These are phyloP conservation scores for Hypoxylon sp. DNA, from an alignment of 2,329 filamentous ascomycete species.

Conservation along the genomic window DNA sequence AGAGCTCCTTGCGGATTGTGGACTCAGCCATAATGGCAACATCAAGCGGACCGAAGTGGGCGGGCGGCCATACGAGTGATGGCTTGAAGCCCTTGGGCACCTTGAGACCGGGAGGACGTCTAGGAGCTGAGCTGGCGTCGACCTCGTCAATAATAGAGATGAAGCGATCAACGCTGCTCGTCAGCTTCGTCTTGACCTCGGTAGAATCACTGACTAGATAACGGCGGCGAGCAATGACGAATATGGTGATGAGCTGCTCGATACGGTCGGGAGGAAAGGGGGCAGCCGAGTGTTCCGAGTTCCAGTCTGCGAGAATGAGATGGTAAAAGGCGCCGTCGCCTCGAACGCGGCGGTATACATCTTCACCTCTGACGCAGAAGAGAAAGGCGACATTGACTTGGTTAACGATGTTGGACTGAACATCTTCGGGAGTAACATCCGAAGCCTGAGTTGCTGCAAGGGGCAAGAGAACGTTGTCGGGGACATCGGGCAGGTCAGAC, in stretches of 20 bases:
- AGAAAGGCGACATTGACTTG: slow-evolving; percentile 9
- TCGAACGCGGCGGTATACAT: slow-evolving; percentile 37
- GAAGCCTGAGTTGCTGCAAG: background rate
- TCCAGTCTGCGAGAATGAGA: slow-evolving; percentile 39
- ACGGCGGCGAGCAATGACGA: slow-evolving; percentile 31
- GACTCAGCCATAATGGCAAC: slow-evolving; percentile 35
- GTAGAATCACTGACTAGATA: background rate
- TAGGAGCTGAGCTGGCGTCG: background rate
- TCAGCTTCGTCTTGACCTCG: background rate
- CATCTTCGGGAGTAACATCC: background rate
- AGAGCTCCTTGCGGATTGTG: slow-evolving; percentile 25
- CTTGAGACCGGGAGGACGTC: slow-evolving; percentile 2
- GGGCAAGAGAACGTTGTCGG: slow-evolving; percentile 7
- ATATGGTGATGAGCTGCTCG: slow-evolving; percentile 21
- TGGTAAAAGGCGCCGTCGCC: slow-evolving; percentile 35
- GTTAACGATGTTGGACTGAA: background rate
- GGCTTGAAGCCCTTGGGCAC: background rate
- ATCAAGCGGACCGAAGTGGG: slow-evolving; percentile 24
- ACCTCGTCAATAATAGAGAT: slow-evolving; percentile 22
- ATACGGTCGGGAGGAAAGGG: slow-evolving; percentile 16
- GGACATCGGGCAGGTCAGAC: background rate
- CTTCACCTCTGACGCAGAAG: slow-evolving; percentile 22
- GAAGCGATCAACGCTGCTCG: slow-evolving; percentile 20
- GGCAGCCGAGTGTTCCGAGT: slow-evolving; percentile 7
- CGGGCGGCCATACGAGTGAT: slow-evolving; percentile 30